Percentiles rank a stretch among this genome's conserved stretches.
Conservation (phyloP, 495 filamentous ascomycete genomes). For the Penicillium nucicola region DNA sequence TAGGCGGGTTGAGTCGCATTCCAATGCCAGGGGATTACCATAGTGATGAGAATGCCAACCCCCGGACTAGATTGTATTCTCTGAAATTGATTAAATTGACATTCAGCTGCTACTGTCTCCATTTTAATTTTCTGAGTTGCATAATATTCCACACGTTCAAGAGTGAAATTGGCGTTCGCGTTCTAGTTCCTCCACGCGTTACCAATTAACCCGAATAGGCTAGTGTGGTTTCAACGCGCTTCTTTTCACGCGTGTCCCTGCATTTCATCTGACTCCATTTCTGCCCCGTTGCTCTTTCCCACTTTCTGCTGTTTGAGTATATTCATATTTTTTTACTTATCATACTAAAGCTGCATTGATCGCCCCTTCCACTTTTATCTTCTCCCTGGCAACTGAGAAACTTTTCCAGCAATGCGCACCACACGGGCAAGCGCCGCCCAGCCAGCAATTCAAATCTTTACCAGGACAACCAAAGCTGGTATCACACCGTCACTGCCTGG, state of each 20-base stretch:
- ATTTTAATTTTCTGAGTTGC: neutral
- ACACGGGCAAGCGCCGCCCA: slow-evolving; percentile 31
- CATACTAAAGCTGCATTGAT: slow-evolving; percentile 22
- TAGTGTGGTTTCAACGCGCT: slow-evolving; percentile 13
- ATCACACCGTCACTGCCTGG: slow-evolving; percentile 17
- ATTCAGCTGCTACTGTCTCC: too few species aligned
- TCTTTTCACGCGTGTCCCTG: slow-evolving; percentile 16
- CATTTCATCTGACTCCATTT: slow-evolving; percentile 4
- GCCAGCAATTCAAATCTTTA: slow-evolving; percentile 38
- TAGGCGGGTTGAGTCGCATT: slow-evolving; percentile 8
- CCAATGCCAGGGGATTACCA: slow-evolving; percentile 29
- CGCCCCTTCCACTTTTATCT: slow-evolving; percentile 14
- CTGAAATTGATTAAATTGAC: neutral
- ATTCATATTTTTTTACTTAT: slow-evolving; percentile 26
- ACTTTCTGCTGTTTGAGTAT: slow-evolving; percentile 4
- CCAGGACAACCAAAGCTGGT: slow-evolving; percentile 44
- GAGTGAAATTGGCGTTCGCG: neutral
- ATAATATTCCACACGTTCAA: neutral
- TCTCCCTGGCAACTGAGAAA: slow-evolving; percentile 15
- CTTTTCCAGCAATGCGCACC: slow-evolving; percentile 31
- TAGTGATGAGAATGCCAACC: slow-evolving; percentile 28
- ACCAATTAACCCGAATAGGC: slow-evolving; percentile 11
- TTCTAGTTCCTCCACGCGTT: slow-evolving; percentile 3
- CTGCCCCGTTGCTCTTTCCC: slow-evolving; percentile 11
- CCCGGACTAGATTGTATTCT: neutral